A percentile compares a stretch with the other conserved stretches of the same genome.
Evolutionary conservation across 1,139 yeast species (phyloP).

Genomic region (Kurtzmaniella quercitrusa): DNA sequence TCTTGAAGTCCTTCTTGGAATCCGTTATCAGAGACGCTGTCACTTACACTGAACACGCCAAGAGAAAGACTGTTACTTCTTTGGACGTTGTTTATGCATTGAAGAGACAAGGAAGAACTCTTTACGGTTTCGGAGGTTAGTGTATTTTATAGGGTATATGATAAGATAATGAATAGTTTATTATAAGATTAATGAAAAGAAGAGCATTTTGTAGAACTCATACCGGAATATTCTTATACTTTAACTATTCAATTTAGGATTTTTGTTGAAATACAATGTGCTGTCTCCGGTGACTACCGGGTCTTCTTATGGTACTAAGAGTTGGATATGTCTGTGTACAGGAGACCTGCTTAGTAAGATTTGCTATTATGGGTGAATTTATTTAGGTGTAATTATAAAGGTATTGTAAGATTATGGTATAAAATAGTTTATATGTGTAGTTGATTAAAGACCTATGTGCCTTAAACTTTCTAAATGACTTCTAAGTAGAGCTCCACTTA

Average conservation of each 20-base stretch:
- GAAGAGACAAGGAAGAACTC: slow-evolving; percentile 99
- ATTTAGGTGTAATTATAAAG: not conserved
- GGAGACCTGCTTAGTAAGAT: not conserved
- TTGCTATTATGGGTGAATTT: not conserved
- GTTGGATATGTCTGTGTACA: not conserved
- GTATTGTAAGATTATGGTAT: too few relatives aligned
- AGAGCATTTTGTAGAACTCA: not conserved
- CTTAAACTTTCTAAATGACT: too few relatives aligned
- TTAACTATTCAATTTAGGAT: too few relatives aligned
- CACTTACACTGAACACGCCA: slow-evolving; percentile 99
- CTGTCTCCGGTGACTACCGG: too few relatives aligned
- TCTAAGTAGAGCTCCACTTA: too few relatives aligned
- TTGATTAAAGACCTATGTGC: too few relatives aligned
- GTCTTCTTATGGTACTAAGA: too few relatives aligned
- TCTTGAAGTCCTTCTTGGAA: slow-evolving; percentile 92
- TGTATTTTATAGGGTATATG: slow-evolving; percentile 3
- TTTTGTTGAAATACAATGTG: too few relatives aligned
- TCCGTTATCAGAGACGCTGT: slow-evolving; percentile 98
- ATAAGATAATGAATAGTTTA: slow-evolving; percentile 3
- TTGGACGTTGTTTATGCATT: slow-evolving; percentile 98
- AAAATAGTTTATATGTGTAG: too few relatives aligned
- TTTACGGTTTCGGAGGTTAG: slow-evolving; percentile 99
- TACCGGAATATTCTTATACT: not conserved
- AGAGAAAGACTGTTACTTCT: slow-evolving; percentile 99
- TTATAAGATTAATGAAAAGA: not conserved